A percentile compares a stretch with the other conserved stretches of the same genome.
These are phyloP conservation scores for Malus fusca DNA, from an alignment of 306 rosid genomes.

Conservation along the genomic window DNA sequence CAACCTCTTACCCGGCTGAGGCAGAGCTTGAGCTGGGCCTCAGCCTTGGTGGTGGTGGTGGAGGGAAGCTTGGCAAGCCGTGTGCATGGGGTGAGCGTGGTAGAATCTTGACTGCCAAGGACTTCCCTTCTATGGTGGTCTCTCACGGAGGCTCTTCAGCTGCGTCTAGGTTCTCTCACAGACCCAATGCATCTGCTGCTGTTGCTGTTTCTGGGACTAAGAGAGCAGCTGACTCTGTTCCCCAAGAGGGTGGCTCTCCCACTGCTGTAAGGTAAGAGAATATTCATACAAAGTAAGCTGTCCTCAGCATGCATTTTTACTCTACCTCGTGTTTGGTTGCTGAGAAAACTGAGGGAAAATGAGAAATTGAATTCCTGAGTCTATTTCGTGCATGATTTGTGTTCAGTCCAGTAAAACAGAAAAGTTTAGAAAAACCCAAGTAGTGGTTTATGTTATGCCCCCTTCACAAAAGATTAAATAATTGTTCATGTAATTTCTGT, in stretches of 20 bases:
- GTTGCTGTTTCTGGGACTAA: constrained; percentile 49
- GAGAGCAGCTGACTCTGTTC: constrained; percentile 58
- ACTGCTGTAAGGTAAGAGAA: constrained; percentile 44
- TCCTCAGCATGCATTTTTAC: neutral
- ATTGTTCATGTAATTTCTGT: neutral
- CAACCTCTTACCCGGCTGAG: constrained; percentile 32
- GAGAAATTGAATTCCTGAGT: neutral
- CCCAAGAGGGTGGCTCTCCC: constrained; percentile 49
- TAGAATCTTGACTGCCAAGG: constrained; percentile 58
- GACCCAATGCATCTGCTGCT: constrained; percentile 13
- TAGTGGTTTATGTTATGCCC: neutral
- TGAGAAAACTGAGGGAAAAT: neutral
- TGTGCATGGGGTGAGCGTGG: constrained; percentile 49
- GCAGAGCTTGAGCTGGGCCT: constrained; percentile 56
- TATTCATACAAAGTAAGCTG: neutral
- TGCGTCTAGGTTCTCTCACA: constrained; percentile 34
- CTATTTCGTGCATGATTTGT: neutral
- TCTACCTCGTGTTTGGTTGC: neutral
- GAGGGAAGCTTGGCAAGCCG: constrained; percentile 17
- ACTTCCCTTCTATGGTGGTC: constrained; percentile 43
- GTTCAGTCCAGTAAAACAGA: neutral
- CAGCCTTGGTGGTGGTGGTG: constrained; percentile 29
- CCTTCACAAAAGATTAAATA: neutral
- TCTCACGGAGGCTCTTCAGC: constrained; percentile 26
- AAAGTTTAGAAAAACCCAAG: neutral